Evolutionary conservation across 805 yeast species (phyloP).

Genomic region (Zygotorulaspora sp.): DNA sequence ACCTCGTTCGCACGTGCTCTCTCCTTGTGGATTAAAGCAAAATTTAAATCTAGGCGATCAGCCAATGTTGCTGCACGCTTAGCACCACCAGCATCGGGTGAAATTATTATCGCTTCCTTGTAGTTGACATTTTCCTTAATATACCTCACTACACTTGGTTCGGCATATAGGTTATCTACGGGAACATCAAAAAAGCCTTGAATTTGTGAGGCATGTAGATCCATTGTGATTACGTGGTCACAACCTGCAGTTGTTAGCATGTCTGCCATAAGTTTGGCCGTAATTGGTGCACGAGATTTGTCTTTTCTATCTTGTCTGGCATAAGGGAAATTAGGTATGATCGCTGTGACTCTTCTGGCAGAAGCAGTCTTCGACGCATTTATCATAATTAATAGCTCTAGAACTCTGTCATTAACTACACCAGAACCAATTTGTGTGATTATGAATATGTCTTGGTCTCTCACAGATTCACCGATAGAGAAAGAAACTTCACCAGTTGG

Average conservation of each 20-base stretch:
- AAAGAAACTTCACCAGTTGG: conserved; percentile 72
- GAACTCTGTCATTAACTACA: conserved; percentile 65
- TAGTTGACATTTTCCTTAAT: conserved; percentile 57
- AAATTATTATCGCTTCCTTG: conserved; percentile 65
- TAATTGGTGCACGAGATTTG: conserved; percentile 78
- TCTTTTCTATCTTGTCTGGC: conserved; percentile 89
- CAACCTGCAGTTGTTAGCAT: conserved; percentile 81
- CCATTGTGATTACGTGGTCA: conserved; percentile 83
- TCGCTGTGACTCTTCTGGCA: conserved; percentile 78
- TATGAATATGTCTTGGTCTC: conserved; percentile 80
- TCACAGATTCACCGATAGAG: conserved; percentile 72
- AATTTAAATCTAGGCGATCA: conserved; percentile 70
- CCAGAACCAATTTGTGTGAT: conserved; percentile 79
- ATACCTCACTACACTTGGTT: conserved; percentile 73
- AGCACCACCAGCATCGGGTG: conserved; percentile 91
- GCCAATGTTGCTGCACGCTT: conserved; percentile 85
- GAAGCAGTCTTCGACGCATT: conserved; percentile 80
- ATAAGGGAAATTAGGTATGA: conserved; percentile 77
- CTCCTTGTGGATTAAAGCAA: conserved; percentile 82
- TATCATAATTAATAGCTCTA: conserved; percentile 72
- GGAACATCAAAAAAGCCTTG: conserved; percentile 84
- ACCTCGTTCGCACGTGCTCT: conserved; percentile 81
- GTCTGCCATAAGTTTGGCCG: conserved; percentile 81
- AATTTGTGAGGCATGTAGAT: conserved; percentile 82
- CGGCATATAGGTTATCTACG: conserved; percentile 79